Percentiles rank a stretch among this genome's conserved stretches.
Conservation (phyloP, 306 rosid species). For the Dryas alaskensis region DNA sequence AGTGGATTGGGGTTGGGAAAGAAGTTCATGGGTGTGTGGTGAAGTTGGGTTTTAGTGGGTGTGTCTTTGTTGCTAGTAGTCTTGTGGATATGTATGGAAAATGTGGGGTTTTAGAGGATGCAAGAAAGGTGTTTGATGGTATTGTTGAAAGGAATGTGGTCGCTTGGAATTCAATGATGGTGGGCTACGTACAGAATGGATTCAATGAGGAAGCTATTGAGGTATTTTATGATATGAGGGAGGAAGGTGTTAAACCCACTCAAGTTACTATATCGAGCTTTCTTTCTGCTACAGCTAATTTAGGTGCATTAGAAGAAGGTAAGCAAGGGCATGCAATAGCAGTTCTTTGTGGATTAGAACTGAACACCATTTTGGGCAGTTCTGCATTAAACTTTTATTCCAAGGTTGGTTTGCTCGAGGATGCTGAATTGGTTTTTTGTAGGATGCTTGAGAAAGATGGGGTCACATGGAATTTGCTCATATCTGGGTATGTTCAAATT, state of each 20-base stretch:
- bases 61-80: constrained; percentile 70
- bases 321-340: constrained; percentile 74
- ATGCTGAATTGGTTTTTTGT: constrained; percentile 55
- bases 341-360: constrained; percentile 49
- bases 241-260: constrained; percentile 47
- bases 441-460: constrained; percentile 51
- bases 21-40: constrained; percentile 58
- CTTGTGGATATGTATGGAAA: constrained; percentile 90
- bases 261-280: constrained; percentile 61
- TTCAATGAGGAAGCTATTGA: constrained; percentile 54
- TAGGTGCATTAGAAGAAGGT: constrained; percentile 53
- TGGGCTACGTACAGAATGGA: constrained; percentile 56
- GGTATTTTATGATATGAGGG: constrained; percentile 53
- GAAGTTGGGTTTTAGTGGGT: constrained; percentile 46
- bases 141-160: constrained; percentile 55
- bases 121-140: constrained; percentile 59
- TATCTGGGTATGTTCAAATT: constrained; percentile 56
- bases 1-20: constrained; percentile 52
- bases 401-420: constrained; percentile 71
- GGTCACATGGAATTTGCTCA: constrained; percentile 78
- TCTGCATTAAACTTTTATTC: constrained; percentile 71
- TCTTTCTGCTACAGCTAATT: constrained; percentile 66
- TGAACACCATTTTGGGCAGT: constrained; percentile 62
- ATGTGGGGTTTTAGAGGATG: constrained; percentile 61
- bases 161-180: constrained; percentile 79